These are phyloP conservation scores for Betula pendula DNA, from an alignment of 306 rosid species.

Conservation along the genomic window DNA sequence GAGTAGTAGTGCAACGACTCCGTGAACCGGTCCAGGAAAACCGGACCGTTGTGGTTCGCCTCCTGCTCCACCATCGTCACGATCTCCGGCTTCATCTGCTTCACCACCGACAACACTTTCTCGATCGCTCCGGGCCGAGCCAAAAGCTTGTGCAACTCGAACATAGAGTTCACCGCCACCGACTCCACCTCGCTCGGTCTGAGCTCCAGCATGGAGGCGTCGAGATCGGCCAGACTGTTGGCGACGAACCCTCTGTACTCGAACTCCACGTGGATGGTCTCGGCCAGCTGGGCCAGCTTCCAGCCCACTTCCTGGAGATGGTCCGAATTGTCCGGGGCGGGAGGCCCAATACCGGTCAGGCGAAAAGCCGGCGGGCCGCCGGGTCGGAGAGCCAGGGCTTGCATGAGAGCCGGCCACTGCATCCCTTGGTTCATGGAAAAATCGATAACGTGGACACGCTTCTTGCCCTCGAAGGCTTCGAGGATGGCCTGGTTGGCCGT, in stretches of 20 bases:
- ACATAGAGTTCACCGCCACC: constrained; percentile 88
- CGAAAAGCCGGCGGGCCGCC: constrained; percentile 87
- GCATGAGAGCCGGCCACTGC: constrained; percentile 99
- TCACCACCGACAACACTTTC: constrained; percentile 67
- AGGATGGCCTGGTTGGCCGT: constrained; percentile 88
- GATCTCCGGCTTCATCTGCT: constrained; percentile 76
- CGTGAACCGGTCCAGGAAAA: constrained; percentile 76
- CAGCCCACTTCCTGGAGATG: constrained; percentile 88
- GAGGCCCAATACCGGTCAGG: constrained; percentile 87
- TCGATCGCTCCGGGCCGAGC: constrained; percentile 85
- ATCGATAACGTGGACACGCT: constrained; percentile 79
- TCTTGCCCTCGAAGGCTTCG: constrained; percentile 79
- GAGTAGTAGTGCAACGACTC: constrained; percentile 93
- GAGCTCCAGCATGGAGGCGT: constrained; percentile 85
- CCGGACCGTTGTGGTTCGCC: constrained; percentile 73
- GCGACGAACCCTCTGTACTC: constrained; percentile 88
- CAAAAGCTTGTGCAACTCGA: constrained; percentile 71
- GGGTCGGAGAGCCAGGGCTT: constrained; percentile 79
- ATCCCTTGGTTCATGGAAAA: constrained; percentile 92
- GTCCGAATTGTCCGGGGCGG: constrained; percentile 75
- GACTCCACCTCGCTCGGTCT: constrained; percentile 62
- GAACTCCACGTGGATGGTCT: constrained; percentile 65
- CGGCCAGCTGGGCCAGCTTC: constrained; percentile 87
- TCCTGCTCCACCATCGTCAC: constrained; percentile 87
- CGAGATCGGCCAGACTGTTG: constrained; percentile 79